Base-by-base conservation (phyloP, 306 rosid species). In the Pueraria montana region DNA sequence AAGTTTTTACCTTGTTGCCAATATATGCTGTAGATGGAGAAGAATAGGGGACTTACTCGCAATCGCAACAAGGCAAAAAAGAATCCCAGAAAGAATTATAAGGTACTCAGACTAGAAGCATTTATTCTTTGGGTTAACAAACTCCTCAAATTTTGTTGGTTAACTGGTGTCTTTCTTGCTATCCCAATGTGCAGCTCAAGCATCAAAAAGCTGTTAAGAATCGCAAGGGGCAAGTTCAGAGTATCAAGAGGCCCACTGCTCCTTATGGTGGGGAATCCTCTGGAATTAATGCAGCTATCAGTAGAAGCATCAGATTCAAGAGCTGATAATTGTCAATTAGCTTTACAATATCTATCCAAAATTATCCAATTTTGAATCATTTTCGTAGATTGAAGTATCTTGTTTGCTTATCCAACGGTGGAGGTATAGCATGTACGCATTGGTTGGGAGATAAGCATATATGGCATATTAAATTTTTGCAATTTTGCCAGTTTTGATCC, bases 61-160 rank as follows among this genome's bases (percentile, higher is more conserved):
- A 61, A 27, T 18, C 92, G 94, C 34, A 93, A 93, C 80, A 93
- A 93, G 92, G 64, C 27, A 2, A 88, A 45, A 6, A 95, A 95
- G 95, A 95, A 95, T 89, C 98, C 97, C 27, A 92, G 99, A 77
- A 95, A 91, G 93, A 93, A 95, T 56, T 89, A 95, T 93, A 95
- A 82, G 99, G 99, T 95, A 91, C 21, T 84, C 27, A 18, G 61
- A 24, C 34, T 36, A 42, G 9, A 77, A 70, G 12, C 50, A 53
- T 18, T 74, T 65, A 26, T 72, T 45, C 45, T 52, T 2, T 43
- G 50, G 46, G 5, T 30, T 24, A 73, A 53, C 74, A 75, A 14
- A 18, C 30, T 61, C 65, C 21, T 53, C 50, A 36, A 10, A 27
- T 36, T n/a, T 73, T 9, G 24, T 55, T 32, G 30, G 38, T 82